Conservation (phyloP, 495 filamentous ascomycete genomes). For the Apodospora peruviana region DNA sequence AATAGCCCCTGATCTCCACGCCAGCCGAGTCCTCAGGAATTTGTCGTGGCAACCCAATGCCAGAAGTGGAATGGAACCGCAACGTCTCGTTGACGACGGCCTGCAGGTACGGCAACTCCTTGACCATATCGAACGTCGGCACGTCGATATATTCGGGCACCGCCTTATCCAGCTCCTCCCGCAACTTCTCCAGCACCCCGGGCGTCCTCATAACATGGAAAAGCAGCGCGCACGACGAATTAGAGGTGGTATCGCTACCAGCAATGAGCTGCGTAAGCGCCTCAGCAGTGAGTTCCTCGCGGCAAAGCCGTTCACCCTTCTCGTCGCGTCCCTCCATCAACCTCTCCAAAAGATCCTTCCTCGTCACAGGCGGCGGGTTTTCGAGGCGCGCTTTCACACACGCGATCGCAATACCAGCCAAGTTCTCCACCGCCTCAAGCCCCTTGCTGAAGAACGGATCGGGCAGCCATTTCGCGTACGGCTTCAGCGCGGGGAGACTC, state of each 20-base stretch:
- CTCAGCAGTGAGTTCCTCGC: conserved; percentile 80
- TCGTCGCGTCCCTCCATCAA: conserved; percentile 85
- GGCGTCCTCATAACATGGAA: conserved; percentile 69
- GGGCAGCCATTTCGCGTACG: conserved; percentile 59
- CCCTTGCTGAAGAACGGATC: conserved; percentile 65
- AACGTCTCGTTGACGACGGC: conserved; percentile 84
- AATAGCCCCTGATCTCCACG: conserved; percentile 45
- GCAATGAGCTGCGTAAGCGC: conserved; percentile 88
- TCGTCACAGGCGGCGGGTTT: conserved; percentile 53
- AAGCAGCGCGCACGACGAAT: conserved; percentile 81
- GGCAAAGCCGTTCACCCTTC: conserved; percentile 64
- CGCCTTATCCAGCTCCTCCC: conserved; percentile 64
- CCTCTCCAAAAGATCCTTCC: conserved; percentile 75
- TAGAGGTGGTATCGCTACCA: conserved; percentile 84
- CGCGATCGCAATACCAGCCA: conserved; percentile 74
- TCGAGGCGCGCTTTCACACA: conserved; percentile 69
- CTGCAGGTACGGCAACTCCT: conserved; percentile 71
- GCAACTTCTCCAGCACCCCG: conserved; percentile 65
- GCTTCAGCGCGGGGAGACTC: conserved; percentile 54
- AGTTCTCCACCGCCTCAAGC: conserved; percentile 56
- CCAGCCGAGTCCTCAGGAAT: conserved; percentile 57
- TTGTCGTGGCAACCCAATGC: conserved; percentile 79
- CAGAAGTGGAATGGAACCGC: conserved; percentile 83
- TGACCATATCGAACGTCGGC: conserved; percentile 65
- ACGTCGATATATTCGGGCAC: conserved; percentile 56